Conservation (phyloP, 306 rosid species). For the Biancaea sappan region DNA sequence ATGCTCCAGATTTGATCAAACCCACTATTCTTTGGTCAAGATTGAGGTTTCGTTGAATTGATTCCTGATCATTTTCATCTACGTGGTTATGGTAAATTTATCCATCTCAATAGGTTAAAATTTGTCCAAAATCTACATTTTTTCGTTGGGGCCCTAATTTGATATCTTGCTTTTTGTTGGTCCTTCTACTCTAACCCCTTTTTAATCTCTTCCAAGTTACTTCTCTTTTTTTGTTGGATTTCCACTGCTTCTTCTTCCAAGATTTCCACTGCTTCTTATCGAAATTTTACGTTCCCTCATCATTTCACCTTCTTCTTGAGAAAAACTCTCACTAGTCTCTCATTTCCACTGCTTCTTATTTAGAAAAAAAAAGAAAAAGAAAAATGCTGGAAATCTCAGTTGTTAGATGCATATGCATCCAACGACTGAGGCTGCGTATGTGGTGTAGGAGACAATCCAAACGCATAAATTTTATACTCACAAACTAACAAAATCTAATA, state of each 20-base stretch:
- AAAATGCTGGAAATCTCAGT: too few relatives aligned
- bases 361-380: too few relatives aligned
- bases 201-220: background rate
- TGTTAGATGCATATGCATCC: too few relatives aligned
- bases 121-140: conserved; percentile 35
- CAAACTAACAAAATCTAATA: too few relatives aligned
- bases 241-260: conserved; percentile 9
- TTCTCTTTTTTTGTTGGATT: background rate
- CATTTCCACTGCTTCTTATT: too few relatives aligned
- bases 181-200: conserved; percentile 14
- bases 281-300: too few relatives aligned
- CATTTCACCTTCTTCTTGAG: too few relatives aligned
- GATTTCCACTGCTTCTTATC: too few relatives aligned
- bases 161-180: conserved; percentile 28
- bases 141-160: conserved; percentile 19
- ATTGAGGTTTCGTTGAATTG: conserved; percentile 59
- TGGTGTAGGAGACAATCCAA: too few relatives aligned
- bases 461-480: too few relatives aligned
- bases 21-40: conserved; percentile 44
- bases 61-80: conserved; percentile 33
- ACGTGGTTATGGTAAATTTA: conserved; percentile 24
- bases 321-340: too few relatives aligned
- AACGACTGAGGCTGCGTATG: too few relatives aligned
- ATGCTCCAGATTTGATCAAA: conserved; percentile 53
- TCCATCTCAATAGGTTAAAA: conserved; percentile 1